Conservation (phyloP, 805 yeast genomes). For the Tanozyma kutaoensis region DNA sequence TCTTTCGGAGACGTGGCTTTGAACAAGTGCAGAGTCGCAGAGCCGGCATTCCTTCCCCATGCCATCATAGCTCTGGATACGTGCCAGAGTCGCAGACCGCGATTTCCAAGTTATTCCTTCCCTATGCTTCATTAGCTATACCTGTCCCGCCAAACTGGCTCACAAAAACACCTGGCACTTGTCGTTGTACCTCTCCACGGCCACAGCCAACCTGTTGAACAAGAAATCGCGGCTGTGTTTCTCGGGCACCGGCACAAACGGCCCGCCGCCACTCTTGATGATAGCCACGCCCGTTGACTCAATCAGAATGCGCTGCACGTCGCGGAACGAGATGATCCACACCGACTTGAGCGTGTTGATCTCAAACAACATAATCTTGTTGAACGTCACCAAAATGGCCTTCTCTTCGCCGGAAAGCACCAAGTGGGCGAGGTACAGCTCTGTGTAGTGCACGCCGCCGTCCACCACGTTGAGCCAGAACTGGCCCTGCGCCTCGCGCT, state of each 20-base stretch:
- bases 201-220: constrained; percentile 62
- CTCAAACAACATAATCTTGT: constrained; percentile 53
- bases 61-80: no score
- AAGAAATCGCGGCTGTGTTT: constrained; percentile 46
- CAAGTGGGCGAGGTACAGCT: constrained; percentile 75
- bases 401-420: constrained; percentile 70
- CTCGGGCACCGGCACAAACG: constrained; percentile 73
- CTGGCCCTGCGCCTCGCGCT: constrained; percentile 88
- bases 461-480: constrained; percentile 76
- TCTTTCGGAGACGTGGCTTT: no score
- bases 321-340: constrained; percentile 61
- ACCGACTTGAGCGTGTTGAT: constrained; percentile 44
- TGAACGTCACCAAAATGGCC: constrained; percentile 64
- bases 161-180: constrained; percentile 34
- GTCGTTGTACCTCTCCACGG: constrained; percentile 72
- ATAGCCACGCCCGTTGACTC: constrained; percentile 73
- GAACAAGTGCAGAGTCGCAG: no score
- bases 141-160: not conserved
- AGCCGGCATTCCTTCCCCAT: no score
- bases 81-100: no score
- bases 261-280: constrained; percentile 31
- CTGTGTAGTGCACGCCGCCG: constrained; percentile 65
- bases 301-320: constrained; percentile 56
- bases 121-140: not conserved
- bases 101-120: not conserved